A percentile compares a stretch with the other conserved stretches of the same genome.
phyloP scores from a whole-genome alignment of 208 protist genomes.

The Trypanosoma caninum region DNA sequence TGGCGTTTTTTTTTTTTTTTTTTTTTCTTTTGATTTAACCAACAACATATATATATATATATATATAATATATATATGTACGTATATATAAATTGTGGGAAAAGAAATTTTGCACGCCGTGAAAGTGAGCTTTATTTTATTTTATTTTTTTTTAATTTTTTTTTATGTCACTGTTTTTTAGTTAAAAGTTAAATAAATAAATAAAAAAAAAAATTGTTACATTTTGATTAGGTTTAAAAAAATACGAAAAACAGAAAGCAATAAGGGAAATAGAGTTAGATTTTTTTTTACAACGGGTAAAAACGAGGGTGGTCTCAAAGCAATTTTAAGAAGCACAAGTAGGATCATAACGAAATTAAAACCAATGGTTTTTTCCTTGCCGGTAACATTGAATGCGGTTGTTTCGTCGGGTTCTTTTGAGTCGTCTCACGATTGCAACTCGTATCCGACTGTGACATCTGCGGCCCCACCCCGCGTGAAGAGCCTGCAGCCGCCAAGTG shows the following conservation, averaged over 20 bases:
- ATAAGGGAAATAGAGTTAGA: neutral
- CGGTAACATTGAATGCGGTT: slow-evolving; percentile 1
- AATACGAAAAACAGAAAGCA: neutral
- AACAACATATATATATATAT: neutral
- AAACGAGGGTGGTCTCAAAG: no score
- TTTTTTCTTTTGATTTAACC: slow-evolving; percentile 10
- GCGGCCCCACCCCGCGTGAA: neutral
- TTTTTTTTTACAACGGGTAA: no score
- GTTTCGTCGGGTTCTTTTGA: slow-evolving; percentile 9
- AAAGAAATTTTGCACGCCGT: neutral
- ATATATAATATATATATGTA: neutral
- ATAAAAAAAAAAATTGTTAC: neutral
- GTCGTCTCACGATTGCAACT: neutral
- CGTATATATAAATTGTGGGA: neutral
- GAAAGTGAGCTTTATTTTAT: slow-evolving; percentile 1
- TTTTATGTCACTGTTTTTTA: no score
- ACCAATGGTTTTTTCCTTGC: neutral
- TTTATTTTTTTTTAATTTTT: slow-evolving; percentile 17
- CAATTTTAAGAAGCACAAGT: no score
- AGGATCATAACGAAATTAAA: no score
- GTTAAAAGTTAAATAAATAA: no score
- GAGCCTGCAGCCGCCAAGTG: neutral
- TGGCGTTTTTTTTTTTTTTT: slow-evolving; percentile 1
- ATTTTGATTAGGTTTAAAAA: no score
- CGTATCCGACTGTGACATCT: neutral